Evolutionary conservation across 495 filamentous ascomycete genomes (phyloP), one percentile per base, ranked within the genome.

Genomic region (Tuber magnatum): DNA sequence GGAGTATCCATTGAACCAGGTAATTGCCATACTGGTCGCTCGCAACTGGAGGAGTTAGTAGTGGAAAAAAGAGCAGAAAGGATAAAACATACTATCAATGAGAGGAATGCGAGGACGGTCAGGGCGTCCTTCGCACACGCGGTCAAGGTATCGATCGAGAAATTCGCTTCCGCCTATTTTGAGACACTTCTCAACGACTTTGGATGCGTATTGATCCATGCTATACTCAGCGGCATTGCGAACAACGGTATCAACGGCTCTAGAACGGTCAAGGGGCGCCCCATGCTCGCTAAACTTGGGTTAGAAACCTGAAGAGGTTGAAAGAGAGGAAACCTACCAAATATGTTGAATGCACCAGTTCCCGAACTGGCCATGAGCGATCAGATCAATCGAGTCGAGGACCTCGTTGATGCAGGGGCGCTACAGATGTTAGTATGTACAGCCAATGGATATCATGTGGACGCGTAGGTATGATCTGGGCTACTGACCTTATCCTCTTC

Each of bases 281-380:
- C 95, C 96, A 83, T 99, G 96, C 83, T 99, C 95, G 85, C 81
- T 82, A 68, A 51, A 35, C 20, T 42, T 56, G 8, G 46, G 43
- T 80, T 71, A 80, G 74, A 71, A 71, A 68, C 51, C 22, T 32
- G 40, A 39, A 44, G 71, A 35, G 65, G 20, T 44, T 74, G 38
- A 44, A 61, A 70, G 24, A 35, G 35, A 24, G 44, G 2, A 32
- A 70, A 75, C 71, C 70, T 35, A 82, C 81, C 95, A 99, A 82
- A 99, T 94, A 84, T 99, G 95, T 84, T 99, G 95, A 80, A 99
- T 98, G 84, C 95, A 99, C 95, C 95, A 99, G 82, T 99, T 99
- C 70, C 95, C 95, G 83, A 98, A 99, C 82, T 99, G 95, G n/a
- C 95, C 95, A 84, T 97, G 95, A 69, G 95, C 91, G 80, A 99